Evolutionary conservation across 129 eudicot genomes (phyloP), one percentile per base, ranked within the genome.

Genomic region (Artemisia annua): DNA sequence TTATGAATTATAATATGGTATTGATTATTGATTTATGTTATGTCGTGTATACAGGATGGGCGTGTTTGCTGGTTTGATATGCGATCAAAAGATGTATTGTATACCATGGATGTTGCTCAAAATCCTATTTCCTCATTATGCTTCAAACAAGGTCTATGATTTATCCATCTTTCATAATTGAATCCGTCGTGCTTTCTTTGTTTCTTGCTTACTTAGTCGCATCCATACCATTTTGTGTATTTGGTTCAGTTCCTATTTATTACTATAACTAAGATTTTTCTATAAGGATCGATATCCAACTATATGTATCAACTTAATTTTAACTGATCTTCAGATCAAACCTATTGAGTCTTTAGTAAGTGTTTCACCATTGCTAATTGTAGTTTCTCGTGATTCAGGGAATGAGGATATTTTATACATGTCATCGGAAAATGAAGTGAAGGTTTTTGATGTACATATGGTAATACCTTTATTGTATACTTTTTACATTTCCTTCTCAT

Each of bases 31-130:
- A 53, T n/a, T 16, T 24, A 57, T 66, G 44, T 81, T 46, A 65
- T 51, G 26, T 15, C 76, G 44, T 62, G 44, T 56, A 15, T 58
- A 28, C 74, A 94, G 99, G 99, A 88, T 90, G 99, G 99, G 14
- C 60, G 88, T 66, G 79, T 90, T 44, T 88, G 96, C 84, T 86
- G 85, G 88, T 88, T 87, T 75, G 99, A 94, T 73, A 73, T 94
- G 89, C 84, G 99, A 70, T 94, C 96, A 74, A 90, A 90, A 81
- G 93, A 94, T 73, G 82, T 78, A 66, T 67, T 90, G 67, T 79
- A 43, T 53, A 63, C 75, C 12, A 79, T 88, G 93, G 83, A 86
- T 76, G 87, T 86, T 14, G 84, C 89, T 59, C 80, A 86, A 67
- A 77, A 83, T 75, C 91, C 97, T 49, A 74, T 94, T 60, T 71